phyloP scores from a whole-genome alignment of 2,329 filamentous ascomycete species.

The Xylaria sp. region DNA sequence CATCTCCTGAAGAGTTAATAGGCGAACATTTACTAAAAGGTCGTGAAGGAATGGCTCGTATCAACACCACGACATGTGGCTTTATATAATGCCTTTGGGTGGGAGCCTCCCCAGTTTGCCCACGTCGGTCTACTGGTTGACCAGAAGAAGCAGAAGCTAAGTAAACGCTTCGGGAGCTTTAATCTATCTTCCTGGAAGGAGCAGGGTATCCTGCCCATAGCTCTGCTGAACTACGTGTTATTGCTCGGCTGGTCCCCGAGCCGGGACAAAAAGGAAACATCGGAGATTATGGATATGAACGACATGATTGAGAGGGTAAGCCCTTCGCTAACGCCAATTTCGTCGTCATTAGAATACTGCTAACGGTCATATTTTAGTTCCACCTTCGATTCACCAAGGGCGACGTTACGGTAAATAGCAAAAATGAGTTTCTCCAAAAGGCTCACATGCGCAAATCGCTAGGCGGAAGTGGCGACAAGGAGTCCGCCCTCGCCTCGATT shows the following conservation, averaged over 20 bases:
- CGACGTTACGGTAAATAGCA: slow-evolving; percentile 85
- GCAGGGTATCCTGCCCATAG: slow-evolving; percentile 59
- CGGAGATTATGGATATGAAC: slow-evolving; percentile 77
- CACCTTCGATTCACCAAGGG: slow-evolving; percentile 90
- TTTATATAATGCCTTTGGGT: slow-evolving; percentile 81
- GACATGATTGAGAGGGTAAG: slow-evolving; percentile 76
- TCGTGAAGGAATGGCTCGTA: slow-evolving; percentile 85
- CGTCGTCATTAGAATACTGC: slow-evolving; percentile 4
- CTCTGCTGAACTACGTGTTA: slow-evolving; percentile 82
- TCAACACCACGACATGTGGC: slow-evolving; percentile 81
- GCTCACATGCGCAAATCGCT: slow-evolving; percentile 40
- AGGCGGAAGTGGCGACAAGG: slow-evolving; percentile 11
- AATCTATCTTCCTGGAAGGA: slow-evolving; percentile 62
- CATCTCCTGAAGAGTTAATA: neutral
- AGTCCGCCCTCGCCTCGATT: slow-evolving; percentile 23
- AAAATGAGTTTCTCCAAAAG: slow-evolving; percentile 80
- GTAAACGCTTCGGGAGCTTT: slow-evolving; percentile 79
- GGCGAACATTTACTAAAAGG: slow-evolving; percentile 9
- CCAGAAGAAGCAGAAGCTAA: slow-evolving; percentile 77
- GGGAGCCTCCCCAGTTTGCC: slow-evolving; percentile 79
- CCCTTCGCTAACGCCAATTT: slow-evolving; percentile 16
- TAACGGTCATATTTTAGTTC: slow-evolving; percentile 63
- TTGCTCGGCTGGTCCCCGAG: slow-evolving; percentile 82
- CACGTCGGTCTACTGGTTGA: slow-evolving; percentile 82
- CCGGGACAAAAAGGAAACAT: slow-evolving; percentile 54